Evolutionary conservation across 108 stramenopile species (phyloP), one percentile per base, ranked within the genome.

Genomic region (Skeletonema tropicum): DNA sequence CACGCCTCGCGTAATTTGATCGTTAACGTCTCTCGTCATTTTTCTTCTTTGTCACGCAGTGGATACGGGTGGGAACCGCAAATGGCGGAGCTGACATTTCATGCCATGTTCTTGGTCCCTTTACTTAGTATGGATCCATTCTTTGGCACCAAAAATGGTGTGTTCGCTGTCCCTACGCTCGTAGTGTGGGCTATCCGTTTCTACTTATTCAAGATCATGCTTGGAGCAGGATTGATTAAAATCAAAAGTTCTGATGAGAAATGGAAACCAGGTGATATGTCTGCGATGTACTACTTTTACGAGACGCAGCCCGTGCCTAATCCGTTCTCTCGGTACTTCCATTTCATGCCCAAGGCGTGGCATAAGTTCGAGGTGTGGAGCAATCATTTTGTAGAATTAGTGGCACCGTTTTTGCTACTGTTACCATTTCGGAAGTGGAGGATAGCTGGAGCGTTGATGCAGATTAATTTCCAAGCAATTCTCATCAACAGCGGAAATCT

Each of bases 51-150:
- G n/a, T n/a, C n/a, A n/a, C n/a, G n/a, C n/a, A n/a, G n/a, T 62
- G 87, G 86, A 3, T 90, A 71, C 77, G 90, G 90, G 12, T 90
- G 90, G 90, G 90, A 90, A 74, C 84, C 87, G 32, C 87, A 87
- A 65, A 42, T 90, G 35, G 86, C 87, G 0, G 90, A 90, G 73
- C 46, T 85, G 11, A 69, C 73, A 14, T 90, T 90, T 64, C 87
- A 88, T 75, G 75, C 87, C 5, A 29, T 90, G 57, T 88, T 90
- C 77, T 62, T 90, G 49, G 90, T 90, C 8, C 90, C 90, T n/a
- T 57, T 88, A 10, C 14, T 78, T 19, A 80, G 77, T 9, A 62
- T 90, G 52, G 59, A 90, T 64, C 85, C 85, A 13, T 61, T 87
- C 57, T 57, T 64, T 26, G 69, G 66, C 30, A 33, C 49, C 8